A percentile compares a stretch with the other conserved stretches of the same genome.
Evolutionary conservation across 2,329 filamentous ascomycete species (phyloP).

Genomic region (Xylaria sp.): DNA sequence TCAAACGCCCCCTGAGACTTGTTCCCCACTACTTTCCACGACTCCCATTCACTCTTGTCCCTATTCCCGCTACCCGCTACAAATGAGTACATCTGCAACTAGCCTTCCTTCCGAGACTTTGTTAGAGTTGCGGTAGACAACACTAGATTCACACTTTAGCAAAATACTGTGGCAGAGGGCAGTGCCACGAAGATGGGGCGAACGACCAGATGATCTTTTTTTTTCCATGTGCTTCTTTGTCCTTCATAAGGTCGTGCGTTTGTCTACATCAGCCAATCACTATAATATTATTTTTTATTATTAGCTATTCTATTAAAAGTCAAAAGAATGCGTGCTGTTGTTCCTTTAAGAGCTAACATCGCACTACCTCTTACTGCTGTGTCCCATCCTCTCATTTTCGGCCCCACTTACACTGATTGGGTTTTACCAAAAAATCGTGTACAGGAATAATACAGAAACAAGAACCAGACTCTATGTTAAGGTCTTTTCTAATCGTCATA

Average conservation of each 20-base stretch:
- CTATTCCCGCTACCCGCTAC: not conserved
- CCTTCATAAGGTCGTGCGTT: too few relatives aligned
- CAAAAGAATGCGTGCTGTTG: too few relatives aligned
- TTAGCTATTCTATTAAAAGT: too few relatives aligned
- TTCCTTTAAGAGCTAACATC: too few relatives aligned
- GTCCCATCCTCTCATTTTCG: not conserved
- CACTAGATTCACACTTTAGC: too few relatives aligned
- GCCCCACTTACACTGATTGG: not conserved
- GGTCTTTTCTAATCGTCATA: not conserved
- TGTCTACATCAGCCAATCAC: too few relatives aligned
- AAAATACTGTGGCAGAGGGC: not conserved
- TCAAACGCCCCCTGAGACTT: not conserved
- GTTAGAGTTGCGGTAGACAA: not conserved
- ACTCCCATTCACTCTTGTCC: constrained; percentile 3
- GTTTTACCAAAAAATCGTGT: not conserved
- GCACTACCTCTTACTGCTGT: too few relatives aligned
- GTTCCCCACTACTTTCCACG: not conserved
- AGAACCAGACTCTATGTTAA: not conserved
- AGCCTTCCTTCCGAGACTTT: constrained; percentile 10
- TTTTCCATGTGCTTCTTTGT: not conserved
- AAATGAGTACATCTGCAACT: constrained; percentile 20
- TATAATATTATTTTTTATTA: too few relatives aligned
- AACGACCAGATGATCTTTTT: not conserved
- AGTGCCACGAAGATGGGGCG: not conserved
- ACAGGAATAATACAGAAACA: not conserved